Base-by-base conservation (phyloP, 345 rosid genomes). In the Trapa bicornis region DNA sequence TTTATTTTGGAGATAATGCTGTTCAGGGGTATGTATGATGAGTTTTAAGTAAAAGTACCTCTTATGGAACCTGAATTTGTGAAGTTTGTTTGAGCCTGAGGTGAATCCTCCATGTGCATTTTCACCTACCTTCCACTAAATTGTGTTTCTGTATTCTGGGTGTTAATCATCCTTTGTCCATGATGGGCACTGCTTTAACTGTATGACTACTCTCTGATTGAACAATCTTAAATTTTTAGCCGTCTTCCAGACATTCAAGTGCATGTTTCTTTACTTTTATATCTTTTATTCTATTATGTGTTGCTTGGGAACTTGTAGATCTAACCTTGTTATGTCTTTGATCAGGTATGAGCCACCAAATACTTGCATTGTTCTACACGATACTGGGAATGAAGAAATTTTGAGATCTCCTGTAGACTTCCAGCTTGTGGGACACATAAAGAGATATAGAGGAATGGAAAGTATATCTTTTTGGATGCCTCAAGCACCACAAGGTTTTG, bases 1-100 rank as follows among this genome's bases (percentile, higher is more conserved):
- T 86, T 47, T 94, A 81, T 83, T 94, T 94, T 68, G 96, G 99
- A 67, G 99, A 94, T 82, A 80, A 91, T 75, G 96, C 96, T 75
- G 85, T 94, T 77, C 81, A 79, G 74, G 99, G 99, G 99, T 94
- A 81, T 22, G 87, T 70, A 67, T 58, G 32, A 32, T 32, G 33
- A 54, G 6, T n/a, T 54, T n/a, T 4, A 54, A 16, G 60, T 22
- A n/a, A 54, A 52, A 22, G 35, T 54, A 6, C 10, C 2, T n/a
- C 60, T 6, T 54, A 8, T 15, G 15, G 56, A 50, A 15, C 56
- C 17, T 50, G 22, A 50, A 6, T 29, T 50, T 1, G 2, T n/a
- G 11, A 17, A 22, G 29, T 22, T n/a, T n/a, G 32, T 54, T n/a
- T 22, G 33, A 54, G 35, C 33, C 60, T n/a, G 60, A 5, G 60